These are phyloP conservation scores for Plasmodium coatneyi DNA, from an alignment of 169 alveolate species.

Conservation along the genomic window DNA sequence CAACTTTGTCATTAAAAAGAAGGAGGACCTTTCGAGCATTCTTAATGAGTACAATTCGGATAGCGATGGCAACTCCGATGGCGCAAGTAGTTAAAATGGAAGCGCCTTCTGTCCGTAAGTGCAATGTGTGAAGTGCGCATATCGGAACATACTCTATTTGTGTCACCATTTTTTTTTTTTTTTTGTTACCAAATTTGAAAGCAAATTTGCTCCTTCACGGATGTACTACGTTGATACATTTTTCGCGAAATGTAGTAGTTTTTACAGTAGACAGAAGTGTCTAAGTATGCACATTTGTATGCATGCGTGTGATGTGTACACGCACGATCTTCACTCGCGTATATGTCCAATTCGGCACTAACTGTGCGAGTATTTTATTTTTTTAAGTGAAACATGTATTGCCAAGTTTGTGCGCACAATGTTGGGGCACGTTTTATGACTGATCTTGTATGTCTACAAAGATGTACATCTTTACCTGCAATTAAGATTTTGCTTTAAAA, in stretches of 20 bases:
- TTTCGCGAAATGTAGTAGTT: background rate
- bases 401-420: background rate
- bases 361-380: background rate
- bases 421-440: background rate
- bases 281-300: background rate
- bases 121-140: background rate
- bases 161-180: background rate
- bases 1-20: slow-evolving; percentile 65
- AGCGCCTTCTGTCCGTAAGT: background rate
- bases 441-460: background rate
- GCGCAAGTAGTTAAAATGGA: background rate
- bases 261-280: background rate
- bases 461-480: background rate
- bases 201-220: background rate
- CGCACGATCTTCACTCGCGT: background rate
- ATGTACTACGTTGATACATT: background rate
- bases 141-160: background rate
- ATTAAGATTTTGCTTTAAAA: background rate
- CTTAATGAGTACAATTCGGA: slow-evolving; percentile 66
- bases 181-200: background rate
- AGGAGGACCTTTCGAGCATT: slow-evolving; percentile 36
- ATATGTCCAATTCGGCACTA: background rate
- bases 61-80: background rate
- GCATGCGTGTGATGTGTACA: background rate
- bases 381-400: background rate